Evolutionary conservation across 805 yeast species (phyloP).

Genomic region (Ogataea parapolymorpha): DNA sequence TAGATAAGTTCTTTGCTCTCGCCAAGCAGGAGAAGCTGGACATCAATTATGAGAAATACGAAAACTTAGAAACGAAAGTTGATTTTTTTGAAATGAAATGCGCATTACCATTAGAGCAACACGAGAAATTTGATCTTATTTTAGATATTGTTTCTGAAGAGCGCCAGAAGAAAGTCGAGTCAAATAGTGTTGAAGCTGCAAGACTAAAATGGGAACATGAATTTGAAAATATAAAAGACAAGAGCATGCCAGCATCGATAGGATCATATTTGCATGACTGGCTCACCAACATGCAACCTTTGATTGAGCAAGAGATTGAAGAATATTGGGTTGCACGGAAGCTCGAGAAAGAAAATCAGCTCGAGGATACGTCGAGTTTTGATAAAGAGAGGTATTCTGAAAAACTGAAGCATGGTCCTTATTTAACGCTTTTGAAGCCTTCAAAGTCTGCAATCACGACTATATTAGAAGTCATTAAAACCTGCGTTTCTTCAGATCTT

Average conservation of each 20-base stretch:
- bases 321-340: slow-evolving; percentile 47
- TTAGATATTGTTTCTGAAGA: slow-evolving; percentile 68
- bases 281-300: slow-evolving; percentile 72
- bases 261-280: slow-evolving; percentile 81
- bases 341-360: slow-evolving; percentile 26
- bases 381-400: slow-evolving; percentile 25
- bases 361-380: slow-evolving; percentile 11
- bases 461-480: slow-evolving; percentile 73
- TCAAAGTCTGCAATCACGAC: slow-evolving; percentile 82
- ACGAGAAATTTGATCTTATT: slow-evolving; percentile 56
- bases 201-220: slow-evolving; percentile 85
- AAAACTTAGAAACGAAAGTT: slow-evolving; percentile 7
- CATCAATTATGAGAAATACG: slow-evolving; percentile 18
- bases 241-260: slow-evolving; percentile 51
- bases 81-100: slow-evolving; percentile 70
- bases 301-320: slow-evolving; percentile 62
- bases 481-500: slow-evolving; percentile 71
- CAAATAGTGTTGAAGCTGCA: slow-evolving; percentile 80
- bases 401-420: slow-evolving; percentile 71
- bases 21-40: slow-evolving; percentile 23
- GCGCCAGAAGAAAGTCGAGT: slow-evolving; percentile 75
- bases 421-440: slow-evolving; percentile 64
- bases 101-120: slow-evolving; percentile 45
- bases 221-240: slow-evolving; percentile 47
- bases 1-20: slow-evolving; percentile 18